phyloP scores from a whole-genome alignment of 2,329 filamentous ascomycete species.

The Aspergillus pseudonomiae region DNA sequence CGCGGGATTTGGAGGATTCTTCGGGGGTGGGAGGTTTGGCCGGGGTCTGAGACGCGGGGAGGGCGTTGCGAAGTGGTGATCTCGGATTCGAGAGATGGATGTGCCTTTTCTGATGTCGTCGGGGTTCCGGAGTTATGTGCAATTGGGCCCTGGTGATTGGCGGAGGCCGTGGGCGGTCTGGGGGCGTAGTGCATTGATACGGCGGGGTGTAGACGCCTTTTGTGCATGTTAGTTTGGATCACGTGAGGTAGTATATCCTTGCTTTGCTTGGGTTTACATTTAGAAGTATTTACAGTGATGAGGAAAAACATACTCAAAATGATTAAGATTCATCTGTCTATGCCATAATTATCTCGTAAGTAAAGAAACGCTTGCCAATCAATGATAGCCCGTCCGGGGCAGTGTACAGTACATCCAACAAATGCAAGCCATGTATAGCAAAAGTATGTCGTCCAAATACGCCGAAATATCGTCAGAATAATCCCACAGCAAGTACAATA shows the following conservation, averaged over 20 bases:
- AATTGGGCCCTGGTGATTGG: constrained; percentile 36
- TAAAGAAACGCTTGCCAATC: constrained; percentile 2
- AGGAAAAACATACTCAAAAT: neutral
- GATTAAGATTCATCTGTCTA: neutral
- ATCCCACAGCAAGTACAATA: neutral
- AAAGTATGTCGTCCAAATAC: neutral
- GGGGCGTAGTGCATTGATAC: neutral
- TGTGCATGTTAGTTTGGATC: neutral
- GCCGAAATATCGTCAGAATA: neutral
- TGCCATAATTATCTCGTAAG: neutral
- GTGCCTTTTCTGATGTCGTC: constrained; percentile 15
- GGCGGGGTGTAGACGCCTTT: neutral
- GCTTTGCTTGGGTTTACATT: neutral
- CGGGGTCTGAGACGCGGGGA: constrained; percentile 1
- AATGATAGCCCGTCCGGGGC: neutral
- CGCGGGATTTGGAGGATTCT: neutral
- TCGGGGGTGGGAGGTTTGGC: neutral
- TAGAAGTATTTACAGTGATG: too few relatives aligned
- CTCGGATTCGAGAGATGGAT: constrained; percentile 16
- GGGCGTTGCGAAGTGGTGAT: constrained; percentile 20
- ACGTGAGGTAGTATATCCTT: neutral
- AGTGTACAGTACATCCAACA: neutral
- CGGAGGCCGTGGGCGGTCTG: constrained; percentile 23
- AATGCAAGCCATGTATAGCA: neutral
- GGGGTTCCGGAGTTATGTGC: constrained; percentile 12